These are phyloP conservation scores for Ganoderma lucidum DNA, from an alignment of 1,284 basidiomycete species.

Conservation along the genomic window DNA sequence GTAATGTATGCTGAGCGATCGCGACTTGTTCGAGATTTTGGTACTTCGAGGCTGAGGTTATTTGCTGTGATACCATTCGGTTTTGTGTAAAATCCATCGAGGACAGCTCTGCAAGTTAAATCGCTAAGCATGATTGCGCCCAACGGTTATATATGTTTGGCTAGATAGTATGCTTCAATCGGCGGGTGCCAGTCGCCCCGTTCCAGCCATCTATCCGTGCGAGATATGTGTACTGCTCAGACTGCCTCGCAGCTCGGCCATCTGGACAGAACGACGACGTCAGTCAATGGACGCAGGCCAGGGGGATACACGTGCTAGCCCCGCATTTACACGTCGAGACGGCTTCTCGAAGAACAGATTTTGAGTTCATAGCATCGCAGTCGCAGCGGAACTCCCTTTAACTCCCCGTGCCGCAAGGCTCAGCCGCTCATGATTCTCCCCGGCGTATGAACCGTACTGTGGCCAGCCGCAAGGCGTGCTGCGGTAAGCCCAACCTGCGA, in stretches of 20 bases:
- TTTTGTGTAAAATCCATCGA: too few species aligned
- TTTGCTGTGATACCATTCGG: too few species aligned
- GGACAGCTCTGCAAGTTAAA: too few species aligned
- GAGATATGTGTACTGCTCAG: not conserved
- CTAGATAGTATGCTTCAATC: conserved; percentile 28
- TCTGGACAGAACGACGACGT: not conserved
- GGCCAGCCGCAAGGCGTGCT: not conserved
- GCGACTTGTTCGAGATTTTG: too few species aligned
- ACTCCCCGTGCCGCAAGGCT: not conserved
- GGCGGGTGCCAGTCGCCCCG: conserved; percentile 33
- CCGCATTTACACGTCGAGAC: not conserved
- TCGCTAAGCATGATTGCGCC: too few species aligned
- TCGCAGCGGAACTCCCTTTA: not conserved
- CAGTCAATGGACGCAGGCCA: not conserved
- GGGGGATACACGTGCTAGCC: not conserved
- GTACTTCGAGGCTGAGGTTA: too few species aligned
- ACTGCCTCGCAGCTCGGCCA: not conserved
- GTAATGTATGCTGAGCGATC: too few species aligned
- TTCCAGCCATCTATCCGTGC: conserved; percentile 31
- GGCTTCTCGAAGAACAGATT: not conserved
- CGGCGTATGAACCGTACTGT: not conserved
- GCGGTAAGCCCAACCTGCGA: not conserved
- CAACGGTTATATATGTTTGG: conserved; percentile 17
- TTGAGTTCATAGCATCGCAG: not conserved
- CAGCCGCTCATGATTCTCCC: not conserved